Percentiles rank a stretch among this genome's conserved stretches.
phyloP scores from a whole-genome alignment of 1,284 basidiomycete genomes.

The Cryptococcus amylolentus region DNA sequence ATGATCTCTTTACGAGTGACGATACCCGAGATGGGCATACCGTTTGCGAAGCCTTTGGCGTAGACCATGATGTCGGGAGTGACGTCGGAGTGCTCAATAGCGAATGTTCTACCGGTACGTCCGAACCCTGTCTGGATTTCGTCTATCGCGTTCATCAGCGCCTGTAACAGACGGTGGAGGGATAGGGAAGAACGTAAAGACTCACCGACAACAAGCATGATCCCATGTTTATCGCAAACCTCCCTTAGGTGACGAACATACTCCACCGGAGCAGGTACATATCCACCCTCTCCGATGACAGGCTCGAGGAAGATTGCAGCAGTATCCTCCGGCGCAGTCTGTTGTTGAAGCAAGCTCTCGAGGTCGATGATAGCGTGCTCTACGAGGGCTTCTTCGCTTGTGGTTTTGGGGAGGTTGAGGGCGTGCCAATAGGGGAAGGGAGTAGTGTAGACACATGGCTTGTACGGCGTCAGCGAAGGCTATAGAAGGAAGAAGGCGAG shows the following conservation, averaged over 20 bases:
- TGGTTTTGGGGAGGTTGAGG: slow-evolving; percentile 61
- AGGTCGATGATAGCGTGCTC: slow-evolving; percentile 71
- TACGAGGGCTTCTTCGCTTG: slow-evolving; percentile 63
- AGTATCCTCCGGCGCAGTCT: slow-evolving; percentile 77
- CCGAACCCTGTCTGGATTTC: slow-evolving; percentile 41
- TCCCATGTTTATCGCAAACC: slow-evolving; percentile 78
- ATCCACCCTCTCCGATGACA: slow-evolving; percentile 87
- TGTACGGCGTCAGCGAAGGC: slow-evolving; percentile 8
- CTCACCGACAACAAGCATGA: slow-evolving; percentile 66
- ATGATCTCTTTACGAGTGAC: slow-evolving; percentile 75
- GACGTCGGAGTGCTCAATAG: slow-evolving; percentile 64
- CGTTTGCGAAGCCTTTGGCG: slow-evolving; percentile 63
- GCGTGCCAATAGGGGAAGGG: slow-evolving; percentile 94
- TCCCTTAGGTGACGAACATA: slow-evolving; percentile 74
- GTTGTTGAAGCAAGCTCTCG: slow-evolving; percentile 76
- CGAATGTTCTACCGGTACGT: slow-evolving; percentile 65
- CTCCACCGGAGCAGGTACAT: slow-evolving; percentile 75
- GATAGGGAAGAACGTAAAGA: slow-evolving; percentile 51
- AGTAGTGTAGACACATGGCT: slow-evolving; percentile 78
- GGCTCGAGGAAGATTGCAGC: slow-evolving; percentile 89
- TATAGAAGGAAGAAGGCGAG: neutral
- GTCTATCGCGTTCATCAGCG: slow-evolving; percentile 26
- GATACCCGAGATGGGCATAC: slow-evolving; percentile 83
- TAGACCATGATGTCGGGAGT: slow-evolving; percentile 77
- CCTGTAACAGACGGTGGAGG: neutral